Evolutionary conservation across 75 land plant species (phyloP).

Genomic region (Isoetes taiwanensis): DNA sequence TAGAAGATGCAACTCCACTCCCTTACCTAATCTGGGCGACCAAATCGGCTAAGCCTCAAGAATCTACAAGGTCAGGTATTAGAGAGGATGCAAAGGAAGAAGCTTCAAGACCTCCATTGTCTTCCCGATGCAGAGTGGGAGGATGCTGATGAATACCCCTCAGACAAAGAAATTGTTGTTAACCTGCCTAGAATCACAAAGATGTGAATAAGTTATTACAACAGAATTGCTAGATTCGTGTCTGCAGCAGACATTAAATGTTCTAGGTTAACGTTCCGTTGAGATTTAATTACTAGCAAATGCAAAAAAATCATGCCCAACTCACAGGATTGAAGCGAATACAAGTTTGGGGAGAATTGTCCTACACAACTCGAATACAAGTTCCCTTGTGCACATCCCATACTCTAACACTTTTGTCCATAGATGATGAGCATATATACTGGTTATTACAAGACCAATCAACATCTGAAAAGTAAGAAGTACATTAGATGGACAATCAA

Average conservation of each 20-base stretch:
- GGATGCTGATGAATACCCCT: conserved; percentile 24
- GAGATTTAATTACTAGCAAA: too few species aligned
- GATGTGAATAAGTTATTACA: too few species aligned
- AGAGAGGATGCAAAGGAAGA: not conserved
- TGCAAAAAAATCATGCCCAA: too few species aligned
- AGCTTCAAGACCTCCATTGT: not conserved
- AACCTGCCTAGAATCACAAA: too few species aligned
- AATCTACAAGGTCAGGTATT: too few species aligned
- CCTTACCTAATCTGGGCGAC: conserved; percentile 15
- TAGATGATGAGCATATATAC: conserved; percentile 81
- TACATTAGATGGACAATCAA: too few species aligned
- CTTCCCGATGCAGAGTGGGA: not conserved
- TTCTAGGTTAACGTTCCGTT: too few species aligned
- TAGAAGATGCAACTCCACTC: conserved; percentile 18
- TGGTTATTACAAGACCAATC: conserved; percentile 93
- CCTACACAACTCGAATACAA: conserved; percentile 87
- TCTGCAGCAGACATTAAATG: too few species aligned
- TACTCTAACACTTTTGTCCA: conserved; percentile 88
- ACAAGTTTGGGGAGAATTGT: conserved; percentile 63
- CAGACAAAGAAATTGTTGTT: conserved; percentile 46
- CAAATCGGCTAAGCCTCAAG: not conserved
- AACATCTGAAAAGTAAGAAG: conserved; percentile 44
- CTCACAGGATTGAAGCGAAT: conserved; percentile 92
- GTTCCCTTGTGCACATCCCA: conserved; percentile 83
- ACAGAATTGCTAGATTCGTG: too few species aligned